Conservation (phyloP, 2,329 filamentous ascomycete genomes). For the Alternaria dauci region DNA sequence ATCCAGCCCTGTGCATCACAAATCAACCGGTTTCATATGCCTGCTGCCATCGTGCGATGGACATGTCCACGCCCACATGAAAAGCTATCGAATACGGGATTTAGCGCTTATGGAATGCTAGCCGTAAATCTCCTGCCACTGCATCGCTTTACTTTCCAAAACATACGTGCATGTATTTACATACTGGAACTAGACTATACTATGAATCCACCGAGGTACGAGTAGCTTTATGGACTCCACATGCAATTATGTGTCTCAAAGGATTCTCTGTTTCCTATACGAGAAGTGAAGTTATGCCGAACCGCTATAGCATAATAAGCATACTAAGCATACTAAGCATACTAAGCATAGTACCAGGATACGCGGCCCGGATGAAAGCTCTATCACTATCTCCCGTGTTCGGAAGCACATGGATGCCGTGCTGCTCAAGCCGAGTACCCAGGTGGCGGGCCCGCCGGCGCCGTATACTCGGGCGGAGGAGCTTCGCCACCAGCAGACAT, state of each 20-base stretch:
- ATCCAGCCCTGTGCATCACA: neutral
- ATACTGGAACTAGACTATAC: neutral
- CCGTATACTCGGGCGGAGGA: conserved; percentile 23
- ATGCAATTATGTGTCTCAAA: neutral
- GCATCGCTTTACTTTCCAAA: neutral
- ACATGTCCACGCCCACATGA: neutral
- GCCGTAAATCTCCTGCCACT: neutral
- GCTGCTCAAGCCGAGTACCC: conserved; percentile 5
- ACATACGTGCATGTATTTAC: neutral
- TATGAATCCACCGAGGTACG: neutral
- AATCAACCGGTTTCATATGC: neutral
- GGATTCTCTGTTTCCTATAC: neutral
- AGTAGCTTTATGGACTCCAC: neutral
- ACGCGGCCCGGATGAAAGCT: neutral
- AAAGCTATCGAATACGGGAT: neutral
- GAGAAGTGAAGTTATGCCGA: neutral
- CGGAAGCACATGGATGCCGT: neutral
- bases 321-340: neutral
- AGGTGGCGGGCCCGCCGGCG: conserved; percentile 11
- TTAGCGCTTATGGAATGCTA: neutral
- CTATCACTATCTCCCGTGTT: neutral
- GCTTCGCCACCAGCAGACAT: conserved; percentile 8
- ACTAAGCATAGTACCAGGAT: neutral
- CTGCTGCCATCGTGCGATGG: neutral
- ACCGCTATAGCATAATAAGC: neutral